A percentile compares a stretch with the other conserved stretches of the same genome.
Conservation (phyloP, 371 early-diverging fungal species). For the Circinella minor region DNA sequence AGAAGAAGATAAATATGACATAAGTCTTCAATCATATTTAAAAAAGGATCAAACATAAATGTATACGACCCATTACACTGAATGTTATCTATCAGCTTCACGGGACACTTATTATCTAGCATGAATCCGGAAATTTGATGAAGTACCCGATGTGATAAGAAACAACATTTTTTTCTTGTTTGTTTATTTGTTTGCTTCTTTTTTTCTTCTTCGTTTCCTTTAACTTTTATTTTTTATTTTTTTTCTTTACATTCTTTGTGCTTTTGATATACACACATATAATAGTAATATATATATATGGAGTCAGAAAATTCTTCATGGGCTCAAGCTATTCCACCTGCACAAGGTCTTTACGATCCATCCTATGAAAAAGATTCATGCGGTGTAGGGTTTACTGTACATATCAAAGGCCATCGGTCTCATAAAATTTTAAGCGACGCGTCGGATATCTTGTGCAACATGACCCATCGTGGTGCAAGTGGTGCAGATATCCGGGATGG, state of each 20-base stretch:
- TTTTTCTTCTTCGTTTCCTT: not conserved
- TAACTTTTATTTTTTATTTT: not conserved
- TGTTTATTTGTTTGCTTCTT: not conserved
- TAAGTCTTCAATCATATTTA: too few species aligned
- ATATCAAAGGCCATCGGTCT: constrained; percentile 82
- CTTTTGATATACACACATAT: too few species aligned
- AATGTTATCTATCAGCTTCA: too few species aligned
- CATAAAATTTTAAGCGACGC: constrained; percentile 92
- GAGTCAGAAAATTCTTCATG: constrained; percentile 53
- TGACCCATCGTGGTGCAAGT: constrained; percentile 95
- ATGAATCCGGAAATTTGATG: not conserved
- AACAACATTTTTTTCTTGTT: not conserved
- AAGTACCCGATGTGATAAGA: constrained; percentile 1
- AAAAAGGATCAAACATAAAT: too few species aligned
- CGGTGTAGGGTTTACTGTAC: constrained; percentile 96
- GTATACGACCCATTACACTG: too few species aligned
- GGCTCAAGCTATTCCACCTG: constrained; percentile 82
- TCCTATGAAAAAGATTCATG: constrained; percentile 92
- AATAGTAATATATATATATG: not conserved
- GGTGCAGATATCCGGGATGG: constrained; percentile 91
- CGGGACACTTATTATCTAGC: not conserved
- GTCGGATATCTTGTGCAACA: constrained; percentile 88
- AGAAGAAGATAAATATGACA: too few species aligned
- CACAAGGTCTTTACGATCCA: constrained; percentile 91
- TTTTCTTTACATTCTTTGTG: not conserved